Evolutionary conservation across 2,329 filamentous ascomycete genomes (phyloP), one percentile per base, ranked within the genome.

Genomic region (Cladophialophora exuberans): DNA sequence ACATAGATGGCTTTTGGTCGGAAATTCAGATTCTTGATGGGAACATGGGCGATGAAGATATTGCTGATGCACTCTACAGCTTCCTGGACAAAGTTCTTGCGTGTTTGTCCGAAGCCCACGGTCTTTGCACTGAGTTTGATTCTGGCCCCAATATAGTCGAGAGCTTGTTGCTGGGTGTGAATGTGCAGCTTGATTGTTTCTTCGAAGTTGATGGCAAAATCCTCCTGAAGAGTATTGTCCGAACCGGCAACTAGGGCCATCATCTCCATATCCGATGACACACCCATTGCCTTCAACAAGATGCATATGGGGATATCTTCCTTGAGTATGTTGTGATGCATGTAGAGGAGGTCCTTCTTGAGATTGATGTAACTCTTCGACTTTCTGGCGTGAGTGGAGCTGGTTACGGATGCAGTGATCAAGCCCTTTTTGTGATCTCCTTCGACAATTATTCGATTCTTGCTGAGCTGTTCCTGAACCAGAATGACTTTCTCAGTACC

Each of bases 401-500:
- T 83, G 6, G 92, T 99, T 25, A 97, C 94, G 1, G 94, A 97
- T 31, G 95, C 94, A 64, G 93, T 90, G 53, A 97, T 93, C 61
- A 96, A 86, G 57, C 89, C 89, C 73, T 97, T 97, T 76, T 96
- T 96, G 48, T 87, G 82, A 66, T 93, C 89, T 52, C 90, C 87
- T 73, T 99, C 95, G 13, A 99, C 93, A 70, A 99, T 97, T 67
- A 99, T 89, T 77, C 94, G 86, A 73, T 99, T 99, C 82, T 99
- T 99, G 81, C 94, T 99, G 69, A 99, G 78, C 75, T 99, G 94
- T 70, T 99, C 95, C 72, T 99, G 94, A 11, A 99, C 95, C 38
- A 99, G 78, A 68, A 99, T 99, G 64, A 99, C 94, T 77, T 99
- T 99, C 72, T 99, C 94, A 17, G 95, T 97, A 42, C 94, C 94